These are phyloP conservation scores for Ophiostoma sp. DNA, from an alignment of 2,329 filamentous ascomycete genomes.

Conservation along the genomic window DNA sequence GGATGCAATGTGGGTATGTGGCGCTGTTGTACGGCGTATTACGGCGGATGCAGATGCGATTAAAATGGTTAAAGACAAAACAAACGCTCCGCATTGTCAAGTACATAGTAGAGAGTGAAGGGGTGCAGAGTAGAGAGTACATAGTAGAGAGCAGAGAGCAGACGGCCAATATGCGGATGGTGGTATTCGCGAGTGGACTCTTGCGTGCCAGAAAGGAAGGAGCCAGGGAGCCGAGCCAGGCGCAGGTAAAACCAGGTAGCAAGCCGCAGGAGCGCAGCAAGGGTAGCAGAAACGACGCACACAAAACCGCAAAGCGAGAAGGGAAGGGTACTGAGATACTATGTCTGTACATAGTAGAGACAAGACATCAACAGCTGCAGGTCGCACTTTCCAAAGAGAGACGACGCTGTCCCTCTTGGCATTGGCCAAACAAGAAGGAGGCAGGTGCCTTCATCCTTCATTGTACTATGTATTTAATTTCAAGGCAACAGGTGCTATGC, in stretches of 20 bases:
- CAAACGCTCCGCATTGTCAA: not conserved
- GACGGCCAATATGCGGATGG: not conserved
- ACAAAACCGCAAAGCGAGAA: not conserved
- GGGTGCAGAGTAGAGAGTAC: not conserved
- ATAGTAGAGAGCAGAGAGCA: not conserved
- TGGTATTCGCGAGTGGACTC: not conserved
- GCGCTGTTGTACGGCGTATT: not conserved
- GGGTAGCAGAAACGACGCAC: not conserved
- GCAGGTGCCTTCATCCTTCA: not conserved
- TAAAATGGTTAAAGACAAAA: not conserved
- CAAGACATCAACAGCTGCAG: not conserved
- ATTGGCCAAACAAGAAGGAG: not conserved
- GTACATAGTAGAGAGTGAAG: not conserved
- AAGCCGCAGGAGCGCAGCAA: too few species aligned
- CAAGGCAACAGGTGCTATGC: constrained; percentile 1
- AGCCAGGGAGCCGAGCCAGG: not conserved
- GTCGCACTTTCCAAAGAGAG: not conserved
- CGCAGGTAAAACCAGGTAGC: not conserved
- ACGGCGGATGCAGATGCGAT: not conserved
- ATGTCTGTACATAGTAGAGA: too few species aligned
- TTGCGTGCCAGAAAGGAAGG: not conserved
- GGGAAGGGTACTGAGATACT: not conserved
- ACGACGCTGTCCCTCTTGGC: not conserved
- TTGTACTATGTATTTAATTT: not conserved
- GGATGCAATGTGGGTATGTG: not conserved